phyloP scores from a whole-genome alignment of 1,139 yeast species.

The Yamadazyma epiphylla region DNA sequence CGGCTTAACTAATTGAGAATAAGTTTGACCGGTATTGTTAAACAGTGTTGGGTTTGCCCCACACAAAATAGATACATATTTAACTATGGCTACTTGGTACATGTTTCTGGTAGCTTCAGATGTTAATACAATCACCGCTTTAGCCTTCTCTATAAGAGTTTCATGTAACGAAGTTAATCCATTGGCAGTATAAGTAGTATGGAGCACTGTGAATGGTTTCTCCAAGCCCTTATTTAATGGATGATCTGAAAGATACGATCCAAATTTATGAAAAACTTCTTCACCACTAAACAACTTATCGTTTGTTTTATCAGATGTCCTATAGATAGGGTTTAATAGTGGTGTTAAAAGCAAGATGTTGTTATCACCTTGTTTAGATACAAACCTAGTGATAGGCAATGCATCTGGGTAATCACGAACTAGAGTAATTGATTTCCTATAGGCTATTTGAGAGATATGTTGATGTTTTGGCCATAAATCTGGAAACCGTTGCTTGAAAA shows the following conservation, averaged over 20 bases:
- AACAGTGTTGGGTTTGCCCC: slow-evolving; percentile 43
- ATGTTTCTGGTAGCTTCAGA: slow-evolving; percentile 63
- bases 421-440: slow-evolving; percentile 52
- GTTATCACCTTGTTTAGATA: slow-evolving; percentile 13
- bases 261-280: slow-evolving; percentile 53
- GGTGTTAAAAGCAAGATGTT: slow-evolving; percentile 54
- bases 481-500: slow-evolving; percentile 27
- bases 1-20: slow-evolving; percentile 41
- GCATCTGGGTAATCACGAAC: slow-evolving; percentile 52
- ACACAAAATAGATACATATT: slow-evolving; percentile 54
- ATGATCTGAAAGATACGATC: slow-evolving; percentile 37
- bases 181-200: slow-evolving; percentile 63
- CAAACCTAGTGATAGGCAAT: slow-evolving; percentile 48
- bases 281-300: slow-evolving; percentile 45
- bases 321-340: slow-evolving; percentile 43
- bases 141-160: slow-evolving; percentile 49
- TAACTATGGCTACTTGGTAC: slow-evolving; percentile 64
- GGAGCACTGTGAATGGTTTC: slow-evolving; percentile 47
- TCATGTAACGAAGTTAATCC: slow-evolving; percentile 61
- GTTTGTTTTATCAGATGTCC: slow-evolving; percentile 9
- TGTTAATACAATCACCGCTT: slow-evolving; percentile 55
- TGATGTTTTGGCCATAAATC: slow-evolving; percentile 42
- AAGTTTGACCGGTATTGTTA: slow-evolving; percentile 17
- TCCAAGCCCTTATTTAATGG: slow-evolving; percentile 17
- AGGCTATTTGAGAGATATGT: slow-evolving; percentile 44